Evolutionary conservation across 2,329 filamentous ascomycete genomes (phyloP), one percentile per base, ranked within the genome.

Genomic region (Diaporthe nobilis): DNA sequence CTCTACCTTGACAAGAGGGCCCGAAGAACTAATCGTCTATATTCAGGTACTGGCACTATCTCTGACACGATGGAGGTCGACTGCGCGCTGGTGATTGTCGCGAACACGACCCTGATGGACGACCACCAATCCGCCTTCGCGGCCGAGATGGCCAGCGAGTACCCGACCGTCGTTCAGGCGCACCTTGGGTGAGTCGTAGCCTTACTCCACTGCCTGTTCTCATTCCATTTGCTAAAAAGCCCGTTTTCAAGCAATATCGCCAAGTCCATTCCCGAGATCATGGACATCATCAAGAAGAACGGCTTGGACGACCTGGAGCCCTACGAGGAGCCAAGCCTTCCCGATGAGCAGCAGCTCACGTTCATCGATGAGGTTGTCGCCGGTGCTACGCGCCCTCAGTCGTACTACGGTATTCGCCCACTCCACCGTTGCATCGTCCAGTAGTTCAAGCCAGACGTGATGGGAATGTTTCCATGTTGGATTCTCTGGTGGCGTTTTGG

Each of bases 51-150:
- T 17, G 97, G 97, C 12, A 95, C 95, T 4, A 95, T 98, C 39
- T 88, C 98, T 0, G 95, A 96, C 82, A 95, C 93, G 0, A 90
- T 97, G 77, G 91, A 94, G 58, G 86, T 94, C 71, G 90, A 91
- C 20, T 87, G 95, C 0, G 93, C 94, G 3, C 86, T 98, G n/a
- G 90, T 99, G 68, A 95, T 98, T 0, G 95, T 99, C 3, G 94
- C 96, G 3, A 99, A 99, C 83, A 89, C 92, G 2, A 87, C 88
- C 9, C 89, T 99, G 0, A 89, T 98, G 80, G 92, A 97, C 81
- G 96, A 99, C 80, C 97, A 99, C 82, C 97, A 99, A 84, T 90
- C 92, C 28, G 95, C 98, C 83, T 90, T 99, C 73, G 96, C 96
- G 0, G 88, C 92, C 68, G 92, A 94, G 78, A 89, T 98, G 74